Evolutionary conservation across 1,139 yeast genomes (phyloP), one percentile per base, ranked within the genome.

Genomic region (Suhomyces terraborum): DNA sequence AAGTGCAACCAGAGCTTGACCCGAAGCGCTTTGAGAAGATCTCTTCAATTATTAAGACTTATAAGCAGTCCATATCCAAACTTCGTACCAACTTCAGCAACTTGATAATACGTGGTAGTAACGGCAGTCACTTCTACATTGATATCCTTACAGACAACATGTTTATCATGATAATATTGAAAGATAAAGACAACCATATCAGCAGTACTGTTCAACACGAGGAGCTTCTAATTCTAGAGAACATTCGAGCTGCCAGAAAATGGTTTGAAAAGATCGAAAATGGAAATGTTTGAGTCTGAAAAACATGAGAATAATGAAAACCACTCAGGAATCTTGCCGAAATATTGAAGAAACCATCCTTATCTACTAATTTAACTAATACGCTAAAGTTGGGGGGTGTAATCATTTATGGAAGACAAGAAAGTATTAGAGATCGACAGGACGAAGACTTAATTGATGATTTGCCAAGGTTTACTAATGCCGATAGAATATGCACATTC

Each of bases 21-120:
- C 96, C 98, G 4, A 89, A 91, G 56, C 71, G 98, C 52, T 93
- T 91, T 58, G 98, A 93, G 59, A 91, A 91, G 62, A 89, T 93
- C 23, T 86, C 95, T 27, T 91, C 89, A 60, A 89, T 91, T 44
- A 88, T 93, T 71, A 93, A 93, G 57, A 89, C 96, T 10, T 93
- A 88, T 64, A 91, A 93, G 57, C 97, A 93, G 64, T 86, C 95
- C 47, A 89, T 95, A 40, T 82, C 89, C 38, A 89, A 89, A 61
- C 74, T 93, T 58, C 79, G 96, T 57, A 80, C 96, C 1, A 88
- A 86, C 55, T 88, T 93, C 62, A 84, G 80, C 49, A 84, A 88
- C 39, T 67, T 91, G 39, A 80, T 87, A 16, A 72, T 93, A 33
- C 81, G 86, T 46, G 96, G 96, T 12, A 75, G 79, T 39, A 79